Conservation (phyloP, 805 yeast genomes). For the Suhomyces vadensis region DNA sequence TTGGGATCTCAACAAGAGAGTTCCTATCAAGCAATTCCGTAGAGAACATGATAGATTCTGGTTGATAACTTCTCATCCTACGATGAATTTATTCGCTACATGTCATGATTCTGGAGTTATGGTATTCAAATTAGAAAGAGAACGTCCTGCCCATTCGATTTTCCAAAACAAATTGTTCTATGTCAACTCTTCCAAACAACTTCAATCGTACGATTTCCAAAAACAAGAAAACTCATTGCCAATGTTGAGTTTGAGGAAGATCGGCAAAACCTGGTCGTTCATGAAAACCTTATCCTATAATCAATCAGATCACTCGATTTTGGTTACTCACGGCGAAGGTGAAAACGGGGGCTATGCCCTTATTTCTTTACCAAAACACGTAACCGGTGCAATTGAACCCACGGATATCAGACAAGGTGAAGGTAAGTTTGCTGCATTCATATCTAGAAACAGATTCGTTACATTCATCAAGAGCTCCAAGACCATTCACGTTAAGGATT, state of each 20-base stretch:
- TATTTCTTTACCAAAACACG: constrained; percentile 77
- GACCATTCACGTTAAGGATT: constrained; percentile 78
- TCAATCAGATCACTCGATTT: constrained; percentile 85
- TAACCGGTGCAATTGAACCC: constrained; percentile 93
- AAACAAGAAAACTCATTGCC: constrained; percentile 70
- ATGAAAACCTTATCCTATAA: constrained; percentile 85
- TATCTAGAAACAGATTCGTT: constrained; percentile 93
- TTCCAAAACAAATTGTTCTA: constrained; percentile 74
- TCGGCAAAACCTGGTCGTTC: constrained; percentile 85
- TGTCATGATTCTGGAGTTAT: constrained; percentile 97
- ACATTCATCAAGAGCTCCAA: constrained; percentile 66
- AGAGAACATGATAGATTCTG: constrained; percentile 95
- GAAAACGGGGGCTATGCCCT: constrained; percentile 70
- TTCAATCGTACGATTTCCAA: constrained; percentile 73
- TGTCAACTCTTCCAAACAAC: constrained; percentile 81
- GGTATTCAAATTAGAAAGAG: constrained; percentile 97
- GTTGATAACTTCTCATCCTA: constrained; percentile 87
- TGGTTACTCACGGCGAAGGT: constrained; percentile 77
- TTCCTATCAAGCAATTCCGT: constrained; percentile 90
- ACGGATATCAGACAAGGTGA: constrained; percentile 74
- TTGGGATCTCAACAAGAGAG: constrained; percentile 94
- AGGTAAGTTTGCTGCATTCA: constrained; percentile 84
- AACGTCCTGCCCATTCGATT: constrained; percentile 85
- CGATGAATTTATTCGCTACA: constrained; percentile 89
- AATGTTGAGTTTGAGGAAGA: constrained; percentile 76